Conservation (phyloP, 306 rosid genomes). For the Carpinus fangiana region DNA sequence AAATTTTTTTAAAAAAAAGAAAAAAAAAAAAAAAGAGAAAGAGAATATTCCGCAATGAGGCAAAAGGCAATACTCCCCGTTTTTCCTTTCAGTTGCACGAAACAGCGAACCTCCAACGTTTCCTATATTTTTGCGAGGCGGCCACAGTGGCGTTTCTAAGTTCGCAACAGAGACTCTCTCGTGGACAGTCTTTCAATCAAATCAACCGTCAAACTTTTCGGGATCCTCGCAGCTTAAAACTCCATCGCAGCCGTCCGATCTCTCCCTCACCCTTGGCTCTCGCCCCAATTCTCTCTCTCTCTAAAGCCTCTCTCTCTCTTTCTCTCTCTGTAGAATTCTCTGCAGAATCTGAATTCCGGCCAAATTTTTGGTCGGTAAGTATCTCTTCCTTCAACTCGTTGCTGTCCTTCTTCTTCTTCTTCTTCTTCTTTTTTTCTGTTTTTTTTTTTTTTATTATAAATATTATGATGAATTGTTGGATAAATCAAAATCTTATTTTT, state of each 20-base stretch:
- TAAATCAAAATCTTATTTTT: not conserved
- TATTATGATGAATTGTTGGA: not conserved
- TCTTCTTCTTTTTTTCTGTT: not conserved
- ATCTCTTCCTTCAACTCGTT: constrained; percentile 1
- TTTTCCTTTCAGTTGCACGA: not conserved
- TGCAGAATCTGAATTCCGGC: constrained; percentile 9
- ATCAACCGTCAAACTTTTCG: constrained; percentile 19
- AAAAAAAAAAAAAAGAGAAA: not conserved
- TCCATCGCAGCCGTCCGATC: constrained; percentile 15
- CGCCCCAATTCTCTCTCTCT: not conserved
- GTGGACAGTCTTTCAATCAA: constrained; percentile 6
- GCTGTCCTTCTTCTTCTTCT: not conserved
- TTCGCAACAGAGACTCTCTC: constrained; percentile 13
- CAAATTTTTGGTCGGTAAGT: constrained; percentile 46
- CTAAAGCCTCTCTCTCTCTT: not conserved
- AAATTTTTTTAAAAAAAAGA: too few species aligned
- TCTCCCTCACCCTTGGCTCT: too few species aligned
- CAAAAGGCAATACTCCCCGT: not conserved
- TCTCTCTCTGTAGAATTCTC: not conserved
- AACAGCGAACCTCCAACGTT: not conserved
- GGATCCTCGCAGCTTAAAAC: not conserved
- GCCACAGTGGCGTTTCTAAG: not conserved
- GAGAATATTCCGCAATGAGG: not conserved
- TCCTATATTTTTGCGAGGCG: not conserved
- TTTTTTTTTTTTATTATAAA: not conserved